These are phyloP conservation scores for Nemania serpens DNA, from an alignment of 2,329 filamentous ascomycete genomes.

Conservation along the genomic window DNA sequence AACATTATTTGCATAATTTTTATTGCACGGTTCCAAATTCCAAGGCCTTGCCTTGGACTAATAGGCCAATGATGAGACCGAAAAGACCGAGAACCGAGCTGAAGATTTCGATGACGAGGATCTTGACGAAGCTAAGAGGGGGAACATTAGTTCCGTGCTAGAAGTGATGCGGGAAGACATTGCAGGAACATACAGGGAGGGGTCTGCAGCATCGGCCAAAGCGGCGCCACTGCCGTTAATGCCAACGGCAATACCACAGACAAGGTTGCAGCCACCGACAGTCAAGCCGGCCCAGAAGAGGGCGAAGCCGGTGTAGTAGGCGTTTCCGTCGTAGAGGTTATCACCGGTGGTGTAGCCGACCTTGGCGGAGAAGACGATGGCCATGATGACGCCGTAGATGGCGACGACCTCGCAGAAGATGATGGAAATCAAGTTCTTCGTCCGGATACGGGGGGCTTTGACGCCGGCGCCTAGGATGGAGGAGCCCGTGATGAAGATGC, in stretches of 20 bases:
- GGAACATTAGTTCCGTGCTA: background rate
- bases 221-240: conserved; percentile 98
- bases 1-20: conserved; percentile 3
- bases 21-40: conserved; percentile 63
- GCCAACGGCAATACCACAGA: conserved; percentile 94
- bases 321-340: conserved; percentile 71
- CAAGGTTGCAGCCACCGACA: conserved; percentile 92
- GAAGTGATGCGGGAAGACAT: background rate
- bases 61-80: conserved; percentile 89
- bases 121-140: conserved; percentile 86
- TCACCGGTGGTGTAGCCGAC: conserved; percentile 68
- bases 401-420: conserved; percentile 99
- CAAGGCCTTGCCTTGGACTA: conserved; percentile 81
- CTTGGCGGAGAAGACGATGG: conserved; percentile 95
- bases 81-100: conserved; percentile 96
- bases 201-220: conserved; percentile 91
- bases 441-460: conserved; percentile 94
- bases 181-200: conserved; percentile 70
- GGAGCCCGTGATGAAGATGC: conserved; percentile 97
- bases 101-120: conserved; percentile 98
- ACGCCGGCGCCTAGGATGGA: conserved; percentile 97
- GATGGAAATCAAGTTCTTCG: conserved; percentile 99
- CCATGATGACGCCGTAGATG: conserved; percentile 99
- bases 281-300: conserved; percentile 96
- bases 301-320: conserved; percentile 93